These are phyloP conservation scores for Ceratocystis lukuohia DNA, from an alignment of 2,329 filamentous ascomycete genomes.

Conservation along the genomic window DNA sequence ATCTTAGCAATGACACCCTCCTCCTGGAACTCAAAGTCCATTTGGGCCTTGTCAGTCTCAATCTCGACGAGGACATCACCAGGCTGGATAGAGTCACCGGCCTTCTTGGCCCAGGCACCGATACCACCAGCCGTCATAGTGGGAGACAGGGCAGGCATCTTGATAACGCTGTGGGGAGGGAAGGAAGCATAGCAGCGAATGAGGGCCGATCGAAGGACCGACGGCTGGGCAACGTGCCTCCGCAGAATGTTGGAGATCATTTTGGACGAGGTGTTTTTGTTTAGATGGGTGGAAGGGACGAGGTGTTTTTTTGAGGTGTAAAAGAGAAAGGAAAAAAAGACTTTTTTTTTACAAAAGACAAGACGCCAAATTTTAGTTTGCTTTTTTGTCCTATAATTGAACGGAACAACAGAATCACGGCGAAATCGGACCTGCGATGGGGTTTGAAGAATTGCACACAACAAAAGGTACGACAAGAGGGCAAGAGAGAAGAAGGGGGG, in stretches of 20 bases:
- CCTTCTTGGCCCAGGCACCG: conserved; percentile 95
- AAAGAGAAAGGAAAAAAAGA: not conserved
- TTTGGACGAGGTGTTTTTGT: conserved; percentile 12
- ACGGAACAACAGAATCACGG: conserved; percentile 10
- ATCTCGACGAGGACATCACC: conserved; percentile 96
- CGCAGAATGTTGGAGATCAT: conserved; percentile 19
- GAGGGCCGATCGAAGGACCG: conserved; percentile 35
- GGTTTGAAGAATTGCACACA: conserved; percentile 7
- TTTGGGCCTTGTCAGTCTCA: conserved; percentile 99
- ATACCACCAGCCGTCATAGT: conserved; percentile 97
- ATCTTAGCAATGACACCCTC: conserved; percentile 93
- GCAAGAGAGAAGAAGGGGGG: not conserved
- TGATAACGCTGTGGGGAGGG: conserved; percentile 87
- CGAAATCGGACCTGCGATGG: conserved; percentile 18
- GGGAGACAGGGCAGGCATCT: conserved; percentile 94
- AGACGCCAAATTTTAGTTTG: not conserved
- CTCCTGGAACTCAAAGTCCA: conserved; percentile 99
- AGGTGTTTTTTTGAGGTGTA: not conserved
- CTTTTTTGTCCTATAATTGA: not conserved
- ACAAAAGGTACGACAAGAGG: conserved; percentile 1
- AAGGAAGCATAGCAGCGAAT: conserved; percentile 65
- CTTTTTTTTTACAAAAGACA: not conserved
- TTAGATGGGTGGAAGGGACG: not conserved
- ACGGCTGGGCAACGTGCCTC: conserved; percentile 20
- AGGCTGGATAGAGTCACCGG: conserved; percentile 71